Percentiles rank a stretch among this genome's conserved stretches.
Evolutionary conservation across 1,139 yeast genomes (phyloP).

Genomic region (Pichia inconspicua): DNA sequence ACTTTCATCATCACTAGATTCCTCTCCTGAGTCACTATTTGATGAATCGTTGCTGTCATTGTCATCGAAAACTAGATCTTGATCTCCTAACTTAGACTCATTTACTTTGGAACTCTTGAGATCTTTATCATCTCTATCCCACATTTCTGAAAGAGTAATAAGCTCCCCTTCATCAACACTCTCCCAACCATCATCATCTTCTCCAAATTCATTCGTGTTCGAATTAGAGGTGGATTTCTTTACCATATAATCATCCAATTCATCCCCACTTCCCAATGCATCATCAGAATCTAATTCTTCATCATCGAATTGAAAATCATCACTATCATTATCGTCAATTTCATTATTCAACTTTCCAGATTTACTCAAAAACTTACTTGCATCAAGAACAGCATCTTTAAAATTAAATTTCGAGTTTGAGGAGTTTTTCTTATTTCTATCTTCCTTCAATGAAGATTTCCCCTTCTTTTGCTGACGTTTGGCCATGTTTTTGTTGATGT

Average conservation of each 20-base stretch:
- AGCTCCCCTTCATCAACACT: constrained; percentile 67
- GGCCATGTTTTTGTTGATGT: neutral
- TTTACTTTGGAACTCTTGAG: constrained; percentile 3
- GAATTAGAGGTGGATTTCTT: constrained; percentile 20
- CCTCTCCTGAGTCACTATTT: constrained; percentile 18
- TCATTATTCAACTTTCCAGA: constrained; percentile 11
- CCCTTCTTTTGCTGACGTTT: neutral
- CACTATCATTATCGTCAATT: constrained; percentile 29
- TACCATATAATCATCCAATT: constrained; percentile 45
- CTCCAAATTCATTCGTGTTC: constrained; percentile 30
- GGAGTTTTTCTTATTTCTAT: neutral
- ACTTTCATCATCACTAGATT: constrained; percentile 23
- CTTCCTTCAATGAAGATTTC: neutral
- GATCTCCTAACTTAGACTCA: constrained; percentile 18
- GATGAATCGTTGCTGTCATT: constrained; percentile 15
- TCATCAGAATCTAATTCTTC: constrained; percentile 74
- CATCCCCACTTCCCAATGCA: constrained; percentile 71
- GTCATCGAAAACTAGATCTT: constrained; percentile 29
- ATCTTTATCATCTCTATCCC: constrained; percentile 74
- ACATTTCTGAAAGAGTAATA: constrained; percentile 72
- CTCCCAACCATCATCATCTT: constrained; percentile 39
- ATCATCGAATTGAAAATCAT: constrained; percentile 39
- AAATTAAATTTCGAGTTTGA: constrained; percentile 19
- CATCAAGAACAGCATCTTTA: constrained; percentile 31
- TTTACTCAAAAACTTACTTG: constrained; percentile 21